Evolutionary conservation across 176 grass and related monocot genomes (phyloP).

Genomic region (Aegilops speltoides): DNA sequence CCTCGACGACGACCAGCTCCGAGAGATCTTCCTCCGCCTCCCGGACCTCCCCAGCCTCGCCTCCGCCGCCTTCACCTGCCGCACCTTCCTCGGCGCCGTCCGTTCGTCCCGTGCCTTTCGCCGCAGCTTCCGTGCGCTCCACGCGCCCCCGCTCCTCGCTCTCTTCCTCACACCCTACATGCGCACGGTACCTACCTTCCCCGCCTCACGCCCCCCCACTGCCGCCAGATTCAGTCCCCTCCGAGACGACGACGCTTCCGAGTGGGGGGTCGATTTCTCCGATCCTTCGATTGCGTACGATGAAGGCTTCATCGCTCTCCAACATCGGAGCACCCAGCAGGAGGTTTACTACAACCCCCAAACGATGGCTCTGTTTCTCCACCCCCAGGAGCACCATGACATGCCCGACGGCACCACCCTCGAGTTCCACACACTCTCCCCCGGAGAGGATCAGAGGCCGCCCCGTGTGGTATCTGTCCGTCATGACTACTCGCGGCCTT

Average conservation of each 20-base stretch:
- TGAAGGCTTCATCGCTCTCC: neutral
- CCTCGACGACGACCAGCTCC: neutral
- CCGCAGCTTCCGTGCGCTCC: neutral
- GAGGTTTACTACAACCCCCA: neutral
- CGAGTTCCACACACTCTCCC: neutral
- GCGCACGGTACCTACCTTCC: neutral
- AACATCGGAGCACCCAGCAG: neutral
- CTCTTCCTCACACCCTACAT: neutral
- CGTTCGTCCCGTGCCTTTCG: neutral
- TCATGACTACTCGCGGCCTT: neutral
- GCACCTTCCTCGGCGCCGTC: neutral
- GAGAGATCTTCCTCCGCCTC: slow-evolving; percentile 1
- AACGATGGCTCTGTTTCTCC: neutral
- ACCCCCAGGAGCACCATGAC: neutral
- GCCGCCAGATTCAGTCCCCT: neutral
- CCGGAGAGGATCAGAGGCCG: neutral
- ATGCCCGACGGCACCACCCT: neutral
- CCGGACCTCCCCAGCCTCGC: neutral
- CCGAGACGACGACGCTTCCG: too few species aligned
- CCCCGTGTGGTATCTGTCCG: neutral
- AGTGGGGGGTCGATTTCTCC: neutral
- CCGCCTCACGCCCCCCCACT: neutral
- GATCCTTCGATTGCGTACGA: neutral
- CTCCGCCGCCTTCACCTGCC: slow-evolving; percentile 8
- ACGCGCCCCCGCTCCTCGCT: neutral